These are phyloP conservation scores for Castanea sativa DNA, from an alignment of 306 rosid genomes.

Conservation along the genomic window DNA sequence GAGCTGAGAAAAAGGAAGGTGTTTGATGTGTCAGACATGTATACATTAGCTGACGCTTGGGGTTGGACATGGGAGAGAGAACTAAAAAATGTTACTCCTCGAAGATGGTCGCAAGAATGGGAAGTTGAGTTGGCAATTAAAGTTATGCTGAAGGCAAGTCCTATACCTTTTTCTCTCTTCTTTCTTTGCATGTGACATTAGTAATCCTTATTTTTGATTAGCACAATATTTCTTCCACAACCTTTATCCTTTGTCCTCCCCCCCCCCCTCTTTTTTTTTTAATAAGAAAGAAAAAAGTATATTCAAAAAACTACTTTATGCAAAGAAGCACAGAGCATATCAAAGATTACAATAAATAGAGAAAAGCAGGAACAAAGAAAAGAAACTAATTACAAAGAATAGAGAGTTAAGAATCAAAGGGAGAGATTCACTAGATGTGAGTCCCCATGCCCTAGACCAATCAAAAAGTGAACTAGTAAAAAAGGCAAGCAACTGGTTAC, in stretches of 20 bases:
- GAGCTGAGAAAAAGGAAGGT: constrained; percentile 78
- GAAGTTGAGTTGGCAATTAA: constrained; percentile 85
- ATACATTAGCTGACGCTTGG: constrained; percentile 94
- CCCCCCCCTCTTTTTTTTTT: not conserved
- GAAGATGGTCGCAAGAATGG: constrained; percentile 93
- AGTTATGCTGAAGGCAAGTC: constrained; percentile 78
- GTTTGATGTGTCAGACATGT: constrained; percentile 93
- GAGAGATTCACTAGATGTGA: too few relatives aligned
- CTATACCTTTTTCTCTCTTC: constrained; percentile 10
- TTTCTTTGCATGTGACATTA: constrained; percentile 15
- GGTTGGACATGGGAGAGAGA: constrained; percentile 98
- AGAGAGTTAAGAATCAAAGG: too few relatives aligned
- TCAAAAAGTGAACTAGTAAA: too few relatives aligned
- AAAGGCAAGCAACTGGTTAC: too few relatives aligned
- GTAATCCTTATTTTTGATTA: constrained; percentile 13
- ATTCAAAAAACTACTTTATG: too few relatives aligned
- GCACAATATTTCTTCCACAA: not conserved
- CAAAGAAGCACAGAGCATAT: too few relatives aligned
- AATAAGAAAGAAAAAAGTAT: too few relatives aligned
- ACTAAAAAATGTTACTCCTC: constrained; percentile 63
- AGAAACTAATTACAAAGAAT: too few relatives aligned
- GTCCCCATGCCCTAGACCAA: too few relatives aligned
- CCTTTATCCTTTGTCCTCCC: not conserved
- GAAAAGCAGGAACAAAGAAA: too few relatives aligned
- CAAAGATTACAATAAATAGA: too few relatives aligned